phyloP scores from a whole-genome alignment of 2,329 filamentous ascomycete genomes.

The Fusarium nematophilum region DNA sequence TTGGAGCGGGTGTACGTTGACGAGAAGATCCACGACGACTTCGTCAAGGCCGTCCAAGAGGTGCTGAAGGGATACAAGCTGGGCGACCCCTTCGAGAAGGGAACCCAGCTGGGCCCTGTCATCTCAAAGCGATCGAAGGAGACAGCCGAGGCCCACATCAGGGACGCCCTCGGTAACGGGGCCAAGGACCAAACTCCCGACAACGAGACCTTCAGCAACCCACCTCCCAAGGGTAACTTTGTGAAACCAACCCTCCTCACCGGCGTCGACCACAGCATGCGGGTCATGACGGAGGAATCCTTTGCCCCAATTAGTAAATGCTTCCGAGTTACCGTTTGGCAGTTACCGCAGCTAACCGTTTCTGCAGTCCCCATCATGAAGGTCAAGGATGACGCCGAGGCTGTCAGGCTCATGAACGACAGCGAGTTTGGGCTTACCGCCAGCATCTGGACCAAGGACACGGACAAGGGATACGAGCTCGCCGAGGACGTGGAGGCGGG shows the following conservation, averaged over 20 bases:
- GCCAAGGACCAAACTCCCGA: constrained; percentile 86
- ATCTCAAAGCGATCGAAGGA: constrained; percentile 83
- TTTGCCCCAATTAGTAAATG: constrained; percentile 68
- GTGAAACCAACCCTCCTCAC: constrained; percentile 87
- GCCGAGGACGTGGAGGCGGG: constrained; percentile 88
- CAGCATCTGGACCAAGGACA: constrained; percentile 97
- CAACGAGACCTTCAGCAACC: constrained; percentile 79
- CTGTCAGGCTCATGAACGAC: constrained; percentile 89
- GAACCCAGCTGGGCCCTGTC: constrained; percentile 88
- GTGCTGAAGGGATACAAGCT: constrained; percentile 86
- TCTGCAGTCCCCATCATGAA: constrained; percentile 76
- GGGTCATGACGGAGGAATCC: constrained; percentile 92
- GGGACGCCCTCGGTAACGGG: constrained; percentile 84
- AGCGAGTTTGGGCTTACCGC: constrained; percentile 94
- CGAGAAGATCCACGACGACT: constrained; percentile 83
- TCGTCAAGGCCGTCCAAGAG: constrained; percentile 81
- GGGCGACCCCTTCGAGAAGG: constrained; percentile 84
- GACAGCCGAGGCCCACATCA: constrained; percentile 80
- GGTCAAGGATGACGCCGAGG: constrained; percentile 83
- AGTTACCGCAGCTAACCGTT: constrained; percentile 7
- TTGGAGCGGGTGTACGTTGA: constrained; percentile 93
- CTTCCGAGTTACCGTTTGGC: background rate
- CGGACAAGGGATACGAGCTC: constrained; percentile 77
- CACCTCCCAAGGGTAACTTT: constrained; percentile 85
- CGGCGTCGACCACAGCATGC: constrained; percentile 83